Evolutionary conservation across 2,329 filamentous ascomycete species (phyloP).

Genomic region (Fusarium sarcochroum): DNA sequence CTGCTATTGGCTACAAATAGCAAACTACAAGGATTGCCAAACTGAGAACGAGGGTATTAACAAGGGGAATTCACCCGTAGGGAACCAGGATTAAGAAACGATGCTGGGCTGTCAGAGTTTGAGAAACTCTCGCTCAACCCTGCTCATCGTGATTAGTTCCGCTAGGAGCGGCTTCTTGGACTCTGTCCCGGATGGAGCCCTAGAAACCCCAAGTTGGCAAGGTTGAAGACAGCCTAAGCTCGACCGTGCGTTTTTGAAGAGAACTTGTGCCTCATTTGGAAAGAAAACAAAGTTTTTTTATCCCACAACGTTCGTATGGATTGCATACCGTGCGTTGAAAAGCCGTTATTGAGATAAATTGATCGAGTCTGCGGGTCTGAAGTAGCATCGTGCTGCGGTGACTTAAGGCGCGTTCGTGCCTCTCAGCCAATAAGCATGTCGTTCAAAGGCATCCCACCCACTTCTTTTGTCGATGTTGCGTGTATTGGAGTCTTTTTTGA

Average conservation of each 20-base stretch:
- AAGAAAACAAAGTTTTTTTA: slow-evolving; percentile 31
- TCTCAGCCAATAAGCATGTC: slow-evolving; percentile 15
- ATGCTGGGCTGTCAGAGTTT: slow-evolving; percentile 26
- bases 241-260: slow-evolving; percentile 1
- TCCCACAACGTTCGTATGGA: slow-evolving; percentile 4
- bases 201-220: slow-evolving; percentile 23
- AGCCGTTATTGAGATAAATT: slow-evolving; percentile 15
- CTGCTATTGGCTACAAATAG: slow-evolving; percentile 18
- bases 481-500: slow-evolving; percentile 14
- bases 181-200: slow-evolving; percentile 29
- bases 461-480: slow-evolving; percentile 31
- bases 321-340: slow-evolving; percentile 23
- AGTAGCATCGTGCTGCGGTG: slow-evolving; percentile 26
- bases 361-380: slow-evolving; percentile 21
- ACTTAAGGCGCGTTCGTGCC: slow-evolving; percentile 16
- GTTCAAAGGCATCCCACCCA: slow-evolving; percentile 12
- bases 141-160: slow-evolving; percentile 17
- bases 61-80: slow-evolving; percentile 15
- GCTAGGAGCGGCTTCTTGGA: slow-evolving; percentile 25
- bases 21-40: slow-evolving; percentile 15
- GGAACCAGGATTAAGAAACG: slow-evolving; percentile 11
- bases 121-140: slow-evolving; percentile 13
- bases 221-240: neutral
- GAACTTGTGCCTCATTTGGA: slow-evolving; percentile 17
- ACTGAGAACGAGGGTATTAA: slow-evolving; percentile 10